phyloP scores from a whole-genome alignment of 2,329 filamentous ascomycete genomes.

The Diaporthe sp. region DNA sequence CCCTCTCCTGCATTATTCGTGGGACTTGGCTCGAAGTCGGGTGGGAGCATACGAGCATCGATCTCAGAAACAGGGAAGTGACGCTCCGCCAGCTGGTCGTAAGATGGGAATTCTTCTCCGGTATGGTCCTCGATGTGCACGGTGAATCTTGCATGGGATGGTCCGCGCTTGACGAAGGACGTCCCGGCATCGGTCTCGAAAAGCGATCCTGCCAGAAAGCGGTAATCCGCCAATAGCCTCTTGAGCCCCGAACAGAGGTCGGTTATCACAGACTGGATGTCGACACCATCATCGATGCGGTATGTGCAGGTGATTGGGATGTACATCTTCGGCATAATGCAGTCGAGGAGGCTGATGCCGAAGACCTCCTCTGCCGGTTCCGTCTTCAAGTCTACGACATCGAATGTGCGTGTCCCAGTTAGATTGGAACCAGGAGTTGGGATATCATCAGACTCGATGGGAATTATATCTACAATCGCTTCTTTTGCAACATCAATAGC shows the following conservation, averaged over 20 bases:
- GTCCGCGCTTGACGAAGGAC: slow-evolving; percentile 4
- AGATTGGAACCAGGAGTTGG: not conserved
- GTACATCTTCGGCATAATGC: slow-evolving; percentile 28
- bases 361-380: slow-evolving; percentile 11
- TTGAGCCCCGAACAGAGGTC: slow-evolving; percentile 13
- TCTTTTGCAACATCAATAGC: not conserved
- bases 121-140: slow-evolving; percentile 19
- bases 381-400: not conserved
- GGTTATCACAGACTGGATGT: not conserved
- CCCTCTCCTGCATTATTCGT: not conserved
- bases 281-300: not conserved
- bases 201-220: slow-evolving; percentile 8
- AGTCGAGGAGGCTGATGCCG: slow-evolving; percentile 19
- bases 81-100: not conserved
- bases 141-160: not conserved
- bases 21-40: not conserved
- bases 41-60: slow-evolving; percentile 16
- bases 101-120: not conserved
- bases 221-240: slow-evolving; percentile 8
- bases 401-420: not conserved
- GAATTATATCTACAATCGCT: not conserved
- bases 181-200: slow-evolving; percentile 6
- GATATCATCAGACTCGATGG: not conserved
- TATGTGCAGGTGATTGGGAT: slow-evolving; percentile 24
- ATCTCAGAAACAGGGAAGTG: slow-evolving; percentile 24